Percentiles rank a stretch among this genome's conserved stretches.
Evolutionary conservation across 108 stramenopile genomes (phyloP).

Genomic region (Cyclostephanos invisitatus): DNA sequence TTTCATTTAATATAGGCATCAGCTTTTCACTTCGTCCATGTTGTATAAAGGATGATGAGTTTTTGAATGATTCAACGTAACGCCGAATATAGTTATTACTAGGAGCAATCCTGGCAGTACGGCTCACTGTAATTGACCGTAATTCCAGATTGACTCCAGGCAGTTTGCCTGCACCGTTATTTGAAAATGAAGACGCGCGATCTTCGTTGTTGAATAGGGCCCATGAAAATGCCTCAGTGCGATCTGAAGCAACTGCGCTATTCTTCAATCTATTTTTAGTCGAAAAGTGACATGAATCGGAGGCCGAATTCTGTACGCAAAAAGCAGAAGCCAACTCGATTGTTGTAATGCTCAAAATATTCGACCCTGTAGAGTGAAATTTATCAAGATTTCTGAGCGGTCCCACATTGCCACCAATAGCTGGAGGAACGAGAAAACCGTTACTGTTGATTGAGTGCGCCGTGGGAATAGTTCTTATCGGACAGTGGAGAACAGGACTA

Average conservation of each 20-base stretch:
- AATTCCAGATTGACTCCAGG: neutral
- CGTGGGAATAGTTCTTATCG: neutral
- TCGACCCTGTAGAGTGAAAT: slow-evolving; percentile 5
- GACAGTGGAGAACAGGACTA: slow-evolving; percentile 1
- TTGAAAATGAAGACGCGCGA: neutral
- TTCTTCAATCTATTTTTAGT: slow-evolving; percentile 1
- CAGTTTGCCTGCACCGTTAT: neutral
- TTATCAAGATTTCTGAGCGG: neutral
- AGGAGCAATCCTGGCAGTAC: neutral
- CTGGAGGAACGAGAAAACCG: slow-evolving; percentile 24
- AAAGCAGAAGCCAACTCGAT: slow-evolving; percentile 9
- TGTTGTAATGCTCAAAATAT: slow-evolving; percentile 13
- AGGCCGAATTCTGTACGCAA: neutral
- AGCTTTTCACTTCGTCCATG: neutral
- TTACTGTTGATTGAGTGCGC: slow-evolving; percentile 5
- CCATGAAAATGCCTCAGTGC: neutral
- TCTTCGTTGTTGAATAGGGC: slow-evolving; percentile 13
- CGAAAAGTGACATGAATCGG: slow-evolving; percentile 8
- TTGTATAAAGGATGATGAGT: slow-evolving; percentile 7
- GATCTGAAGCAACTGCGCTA: neutral
- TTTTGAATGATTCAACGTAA: slow-evolving; percentile 14
- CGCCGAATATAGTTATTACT: neutral
- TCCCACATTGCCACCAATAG: neutral
- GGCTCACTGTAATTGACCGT: slow-evolving; percentile 2
- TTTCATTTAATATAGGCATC: neutral